Percentiles rank a stretch among this genome's conserved stretches.
Conservation (phyloP, 169 alveolate species). For the Eimeria tenella region DNA sequence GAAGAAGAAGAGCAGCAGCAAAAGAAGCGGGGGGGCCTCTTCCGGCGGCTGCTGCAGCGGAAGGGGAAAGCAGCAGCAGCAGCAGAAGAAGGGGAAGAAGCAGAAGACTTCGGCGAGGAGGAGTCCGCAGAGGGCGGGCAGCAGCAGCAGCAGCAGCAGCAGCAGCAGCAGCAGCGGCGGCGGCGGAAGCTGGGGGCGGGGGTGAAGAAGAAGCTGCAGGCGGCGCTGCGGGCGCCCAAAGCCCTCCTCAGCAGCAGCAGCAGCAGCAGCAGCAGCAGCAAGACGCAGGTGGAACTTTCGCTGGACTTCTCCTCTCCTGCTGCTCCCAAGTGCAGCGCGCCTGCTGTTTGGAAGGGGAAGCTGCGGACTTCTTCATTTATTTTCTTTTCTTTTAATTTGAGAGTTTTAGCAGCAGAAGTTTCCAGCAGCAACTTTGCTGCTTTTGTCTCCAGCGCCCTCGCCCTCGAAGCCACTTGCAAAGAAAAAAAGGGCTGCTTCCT, state of each 20-base stretch:
- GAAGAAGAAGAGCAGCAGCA: not conserved
- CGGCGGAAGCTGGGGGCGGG: not conserved
- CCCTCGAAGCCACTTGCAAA: not conserved
- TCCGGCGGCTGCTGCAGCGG: too few species aligned
- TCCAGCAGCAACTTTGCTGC: not conserved
- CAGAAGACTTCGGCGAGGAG: not conserved
- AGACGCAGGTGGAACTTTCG: not conserved
- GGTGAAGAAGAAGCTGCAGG: not conserved
- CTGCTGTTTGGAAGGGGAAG: not conserved
- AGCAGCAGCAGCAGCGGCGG: too few species aligned
- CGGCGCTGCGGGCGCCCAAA: not conserved
- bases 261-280: not conserved
- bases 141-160: too few species aligned
- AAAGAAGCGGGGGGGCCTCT: not conserved
- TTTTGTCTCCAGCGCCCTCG: constrained; percentile 7
- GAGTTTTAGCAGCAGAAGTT: not conserved
- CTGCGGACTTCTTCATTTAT: not conserved
- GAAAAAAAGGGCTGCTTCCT: not conserved
- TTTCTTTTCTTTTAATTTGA: not conserved
- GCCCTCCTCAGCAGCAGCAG: not conserved
- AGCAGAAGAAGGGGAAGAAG: not conserved
- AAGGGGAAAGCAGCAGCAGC: too few species aligned
- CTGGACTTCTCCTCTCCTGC: constrained; percentile 12
- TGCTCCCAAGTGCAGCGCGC: constrained; percentile 6
- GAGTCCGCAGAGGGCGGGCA: not conserved